A percentile compares a stretch with the other conserved stretches of the same genome.
Conservation (phyloP, 176 grass and related monocot genomes). For the Dendrocalamus sinicus region DNA sequence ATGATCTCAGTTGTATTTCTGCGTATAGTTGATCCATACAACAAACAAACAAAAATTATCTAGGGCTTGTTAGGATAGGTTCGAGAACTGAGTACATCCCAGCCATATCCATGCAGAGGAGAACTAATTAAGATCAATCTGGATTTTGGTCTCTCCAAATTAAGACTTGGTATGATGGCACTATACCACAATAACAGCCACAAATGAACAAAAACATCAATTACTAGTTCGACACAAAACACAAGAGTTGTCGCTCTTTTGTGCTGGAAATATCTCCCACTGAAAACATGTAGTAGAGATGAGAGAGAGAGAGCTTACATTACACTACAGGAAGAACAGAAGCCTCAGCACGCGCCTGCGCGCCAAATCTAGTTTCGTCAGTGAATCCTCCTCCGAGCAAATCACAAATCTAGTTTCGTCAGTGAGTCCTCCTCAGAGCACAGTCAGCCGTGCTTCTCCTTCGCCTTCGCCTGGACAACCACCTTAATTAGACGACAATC, state of each 20-base stretch:
- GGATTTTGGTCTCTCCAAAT: neutral
- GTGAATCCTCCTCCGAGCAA: neutral
- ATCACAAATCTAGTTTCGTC: neutral
- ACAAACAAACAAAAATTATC: neutral
- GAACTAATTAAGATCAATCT: neutral
- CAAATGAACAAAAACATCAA: neutral
- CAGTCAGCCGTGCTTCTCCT: neutral
- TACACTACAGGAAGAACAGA: slow-evolving; percentile 21
- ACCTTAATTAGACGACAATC: slow-evolving; percentile 40
- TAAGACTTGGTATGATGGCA: neutral
- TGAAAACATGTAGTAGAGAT: neutral
- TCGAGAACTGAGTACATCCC: neutral
- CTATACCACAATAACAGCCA: neutral
- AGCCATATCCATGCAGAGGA: neutral
- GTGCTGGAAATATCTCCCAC: neutral
- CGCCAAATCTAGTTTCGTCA: neutral
- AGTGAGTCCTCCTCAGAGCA: neutral
- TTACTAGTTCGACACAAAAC: neutral
- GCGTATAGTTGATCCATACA: neutral
- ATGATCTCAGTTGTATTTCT: neutral
- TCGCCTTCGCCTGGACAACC: slow-evolving; percentile 31
- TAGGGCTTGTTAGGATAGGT: neutral
- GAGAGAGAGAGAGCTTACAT: slow-evolving; percentile 33
- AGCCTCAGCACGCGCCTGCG: slow-evolving; percentile 28
- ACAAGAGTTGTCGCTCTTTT: neutral